A percentile compares a stretch with the other conserved stretches of the same genome.
These are phyloP conservation scores for Adenanthera pavonina DNA, from an alignment of 306 rosid genomes.

Conservation along the genomic window DNA sequence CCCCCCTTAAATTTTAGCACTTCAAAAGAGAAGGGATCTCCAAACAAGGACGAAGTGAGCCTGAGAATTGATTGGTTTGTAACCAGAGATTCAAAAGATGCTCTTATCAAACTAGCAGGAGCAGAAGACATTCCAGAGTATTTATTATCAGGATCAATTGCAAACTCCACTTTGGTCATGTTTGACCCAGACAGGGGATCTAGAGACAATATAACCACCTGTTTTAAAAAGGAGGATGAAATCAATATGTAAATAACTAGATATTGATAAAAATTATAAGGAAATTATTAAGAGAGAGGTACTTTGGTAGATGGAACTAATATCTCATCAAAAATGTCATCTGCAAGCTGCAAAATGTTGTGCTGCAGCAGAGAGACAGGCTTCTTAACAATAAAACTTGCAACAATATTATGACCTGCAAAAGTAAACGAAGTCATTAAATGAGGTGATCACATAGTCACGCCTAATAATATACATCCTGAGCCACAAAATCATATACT, in stretches of 20 bases:
- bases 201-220: slow-evolving; percentile 73
- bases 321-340: slow-evolving; percentile 66
- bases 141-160: slow-evolving; percentile 57
- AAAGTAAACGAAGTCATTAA: background rate
- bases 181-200: slow-evolving; percentile 53
- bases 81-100: slow-evolving; percentile 51
- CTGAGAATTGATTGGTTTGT: slow-evolving; percentile 45
- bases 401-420: slow-evolving; percentile 68
- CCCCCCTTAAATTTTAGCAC: slow-evolving; percentile 78
- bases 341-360: slow-evolving; percentile 58
- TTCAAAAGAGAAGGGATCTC: slow-evolving; percentile 56
- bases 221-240: slow-evolving; percentile 40
- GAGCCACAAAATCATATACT: background rate
- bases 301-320: slow-evolving; percentile 60
- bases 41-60: slow-evolving; percentile 64
- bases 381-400: slow-evolving; percentile 59
- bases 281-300: slow-evolving; percentile 28
- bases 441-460: background rate
- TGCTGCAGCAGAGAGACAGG: slow-evolving; percentile 63
- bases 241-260: slow-evolving; percentile 26
- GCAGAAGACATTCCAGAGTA: slow-evolving; percentile 56
- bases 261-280: slow-evolving; percentile 5
- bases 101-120: slow-evolving; percentile 58
- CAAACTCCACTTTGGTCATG: slow-evolving; percentile 67
- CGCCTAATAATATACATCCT: background rate